Conservation (phyloP, 73 alveolate genomes). For the Uronychia setigera region DNA sequence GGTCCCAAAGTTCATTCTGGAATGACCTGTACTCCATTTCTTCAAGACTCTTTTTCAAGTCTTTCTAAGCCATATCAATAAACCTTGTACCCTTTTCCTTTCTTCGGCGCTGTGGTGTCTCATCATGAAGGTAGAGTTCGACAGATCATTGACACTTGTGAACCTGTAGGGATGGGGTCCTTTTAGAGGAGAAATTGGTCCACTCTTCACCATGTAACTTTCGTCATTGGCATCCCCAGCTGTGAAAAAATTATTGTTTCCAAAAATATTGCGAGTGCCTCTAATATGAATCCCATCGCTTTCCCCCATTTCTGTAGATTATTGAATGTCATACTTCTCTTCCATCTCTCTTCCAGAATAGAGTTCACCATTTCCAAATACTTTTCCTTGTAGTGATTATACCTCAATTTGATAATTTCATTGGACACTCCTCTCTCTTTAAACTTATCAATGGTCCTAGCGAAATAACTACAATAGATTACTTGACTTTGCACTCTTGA, state of each 20-base stretch:
- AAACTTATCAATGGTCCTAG: neutral
- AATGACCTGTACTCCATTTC: neutral
- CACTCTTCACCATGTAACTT: no score
- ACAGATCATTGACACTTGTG: neutral
- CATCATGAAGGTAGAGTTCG: neutral
- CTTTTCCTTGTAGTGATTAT: neutral
- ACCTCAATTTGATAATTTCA: neutral
- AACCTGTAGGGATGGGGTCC: neutral
- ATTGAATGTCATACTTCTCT: neutral
- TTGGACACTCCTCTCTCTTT: neutral
- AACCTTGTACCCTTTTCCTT: neutral
- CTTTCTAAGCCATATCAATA: neutral
- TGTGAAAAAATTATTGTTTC: no score
- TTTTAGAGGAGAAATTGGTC: neutral
- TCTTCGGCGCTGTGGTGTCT: neutral
- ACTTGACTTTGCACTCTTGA: neutral
- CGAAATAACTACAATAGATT: no score
- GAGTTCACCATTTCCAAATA: neutral
- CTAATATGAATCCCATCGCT: no score
- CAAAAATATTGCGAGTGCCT: no score
- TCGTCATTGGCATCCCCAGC: no score
- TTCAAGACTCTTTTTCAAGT: neutral
- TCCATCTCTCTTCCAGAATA: neutral
- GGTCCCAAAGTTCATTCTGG: neutral
- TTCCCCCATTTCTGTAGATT: no score